Evolutionary conservation across 148 eudicot species (phyloP).

Genomic region (Chenopodium formosanum): DNA sequence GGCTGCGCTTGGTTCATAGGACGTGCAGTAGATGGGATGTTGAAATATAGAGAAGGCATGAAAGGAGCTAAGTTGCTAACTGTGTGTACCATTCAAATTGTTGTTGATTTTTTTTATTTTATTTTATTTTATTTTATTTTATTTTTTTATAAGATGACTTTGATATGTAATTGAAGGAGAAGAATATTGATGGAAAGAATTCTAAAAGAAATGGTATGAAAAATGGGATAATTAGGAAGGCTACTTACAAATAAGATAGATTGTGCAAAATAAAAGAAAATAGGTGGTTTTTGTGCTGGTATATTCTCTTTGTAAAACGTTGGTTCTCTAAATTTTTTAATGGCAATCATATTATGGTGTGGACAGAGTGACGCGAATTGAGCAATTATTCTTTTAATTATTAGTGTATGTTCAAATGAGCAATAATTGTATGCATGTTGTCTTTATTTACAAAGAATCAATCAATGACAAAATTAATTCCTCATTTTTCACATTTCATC

Average conservation of each 20-base stretch:
- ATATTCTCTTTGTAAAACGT: background rate
- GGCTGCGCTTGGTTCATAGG: background rate
- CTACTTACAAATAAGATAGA: background rate
- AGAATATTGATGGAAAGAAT: background rate
- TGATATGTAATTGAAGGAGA: background rate
- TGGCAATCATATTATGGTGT: background rate
- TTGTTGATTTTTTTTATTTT: background rate
- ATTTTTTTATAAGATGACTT: background rate
- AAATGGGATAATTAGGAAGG: background rate
- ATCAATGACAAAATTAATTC: too few relatives aligned
- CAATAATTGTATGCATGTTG: too few relatives aligned
- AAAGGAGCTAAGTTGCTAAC: conserved; percentile 8
- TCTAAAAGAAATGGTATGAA: background rate
- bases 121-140: too few relatives aligned
- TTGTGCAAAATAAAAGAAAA: background rate
- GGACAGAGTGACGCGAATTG: background rate
- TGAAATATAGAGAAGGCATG: conserved; percentile 5
- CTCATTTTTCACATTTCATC: too few relatives aligned
- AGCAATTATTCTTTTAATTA: background rate
- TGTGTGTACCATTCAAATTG: conserved; percentile 15
- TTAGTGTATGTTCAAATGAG: too few relatives aligned
- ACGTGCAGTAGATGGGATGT: background rate
- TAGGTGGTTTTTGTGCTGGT: background rate
- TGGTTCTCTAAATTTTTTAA: background rate
- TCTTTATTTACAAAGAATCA: too few relatives aligned